phyloP scores from a whole-genome alignment of 495 filamentous ascomycete genomes.

The Trichoderma orchidacearum region DNA sequence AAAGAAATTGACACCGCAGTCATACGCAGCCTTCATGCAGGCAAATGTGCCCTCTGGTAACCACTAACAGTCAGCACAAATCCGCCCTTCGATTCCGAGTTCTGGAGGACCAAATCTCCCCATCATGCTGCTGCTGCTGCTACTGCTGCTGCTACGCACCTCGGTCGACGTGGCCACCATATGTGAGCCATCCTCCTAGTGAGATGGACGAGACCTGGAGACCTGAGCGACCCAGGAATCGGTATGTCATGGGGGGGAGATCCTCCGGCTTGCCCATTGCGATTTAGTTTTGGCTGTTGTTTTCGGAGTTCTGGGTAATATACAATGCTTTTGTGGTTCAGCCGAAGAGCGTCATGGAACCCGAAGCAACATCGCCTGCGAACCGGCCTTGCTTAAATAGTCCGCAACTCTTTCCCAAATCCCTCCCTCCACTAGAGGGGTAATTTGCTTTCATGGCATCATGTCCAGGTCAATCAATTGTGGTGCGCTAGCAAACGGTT shows the following conservation, averaged over 20 bases:
- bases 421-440: no score
- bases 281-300: no score
- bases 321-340: background rate
- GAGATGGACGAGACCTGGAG: conserved; percentile 64
- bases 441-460: no score
- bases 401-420: no score
- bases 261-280: conserved; percentile 16
- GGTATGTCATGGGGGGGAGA: conserved; percentile 57
- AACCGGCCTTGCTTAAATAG: no score
- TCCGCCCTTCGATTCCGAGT: background rate
- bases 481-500: no score
- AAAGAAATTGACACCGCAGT: conserved; percentile 68
- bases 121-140: background rate
- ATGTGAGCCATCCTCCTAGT: conserved; percentile 66
- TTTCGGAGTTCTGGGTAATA: background rate
- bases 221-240: conserved; percentile 59
- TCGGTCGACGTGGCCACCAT: conserved; percentile 60
- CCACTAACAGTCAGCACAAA: background rate
- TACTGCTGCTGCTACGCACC: conserved; percentile 22
- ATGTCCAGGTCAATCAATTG: no score
- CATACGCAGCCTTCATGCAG: conserved; percentile 65
- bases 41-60: conserved; percentile 43
- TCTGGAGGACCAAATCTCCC: no score
- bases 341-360: no score
- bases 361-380: no score